These are phyloP conservation scores for Candida oleophila DNA, from an alignment of 805 yeast genomes.

Conservation along the genomic window DNA sequence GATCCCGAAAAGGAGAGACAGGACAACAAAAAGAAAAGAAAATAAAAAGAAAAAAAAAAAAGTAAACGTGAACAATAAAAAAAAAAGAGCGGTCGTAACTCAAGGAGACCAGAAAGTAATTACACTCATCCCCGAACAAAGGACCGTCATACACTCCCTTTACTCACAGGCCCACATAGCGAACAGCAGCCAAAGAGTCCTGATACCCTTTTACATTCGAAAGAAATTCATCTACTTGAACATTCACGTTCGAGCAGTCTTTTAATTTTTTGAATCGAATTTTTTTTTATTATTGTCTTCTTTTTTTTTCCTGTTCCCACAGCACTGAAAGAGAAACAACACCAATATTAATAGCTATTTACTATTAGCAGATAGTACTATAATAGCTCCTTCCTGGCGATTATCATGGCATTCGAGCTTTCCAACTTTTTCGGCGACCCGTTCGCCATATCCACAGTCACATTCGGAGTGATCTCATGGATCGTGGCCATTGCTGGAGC, in stretches of 20 bases:
- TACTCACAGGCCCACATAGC: not conserved
- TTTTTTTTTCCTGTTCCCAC: not conserved
- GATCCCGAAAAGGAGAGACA: no score
- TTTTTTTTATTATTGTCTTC: not conserved
- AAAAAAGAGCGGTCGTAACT: not conserved
- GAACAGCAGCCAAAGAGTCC: not conserved
- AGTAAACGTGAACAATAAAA: not conserved
- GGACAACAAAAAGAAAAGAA: not conserved
- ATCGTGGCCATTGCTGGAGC: conserved; percentile 86
- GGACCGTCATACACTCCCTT: not conserved
- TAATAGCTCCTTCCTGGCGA: not conserved
- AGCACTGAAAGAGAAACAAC: not conserved
- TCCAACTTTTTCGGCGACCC: conserved; percentile 76
- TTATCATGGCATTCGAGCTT: conserved; percentile 32
- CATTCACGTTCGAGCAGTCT: not conserved
- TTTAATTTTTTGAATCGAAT: not conserved
- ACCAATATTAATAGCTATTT: not conserved
- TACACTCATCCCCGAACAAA: no score
- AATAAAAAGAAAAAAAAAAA: no score
- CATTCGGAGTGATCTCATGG: conserved; percentile 80
- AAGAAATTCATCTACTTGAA: not conserved
- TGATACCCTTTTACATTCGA: not conserved
- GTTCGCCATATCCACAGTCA: conserved; percentile 78
- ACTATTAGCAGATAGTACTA: not conserved
- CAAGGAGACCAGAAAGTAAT: not conserved